Base-by-base conservation (phyloP, 169 alveolate genomes). In the Plasmodium chabaudi region DNA sequence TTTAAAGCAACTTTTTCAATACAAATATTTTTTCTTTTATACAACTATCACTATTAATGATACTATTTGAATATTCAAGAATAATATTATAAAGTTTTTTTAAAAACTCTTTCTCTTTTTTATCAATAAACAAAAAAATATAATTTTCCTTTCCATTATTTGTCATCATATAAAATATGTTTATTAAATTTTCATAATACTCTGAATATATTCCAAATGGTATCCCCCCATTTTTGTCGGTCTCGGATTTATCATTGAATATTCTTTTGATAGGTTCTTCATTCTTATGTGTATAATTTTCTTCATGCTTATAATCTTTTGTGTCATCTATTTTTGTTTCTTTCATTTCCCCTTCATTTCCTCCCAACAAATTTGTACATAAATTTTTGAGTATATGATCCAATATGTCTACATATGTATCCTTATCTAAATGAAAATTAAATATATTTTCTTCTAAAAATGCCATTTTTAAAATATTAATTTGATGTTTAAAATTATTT, bases 361-460 rank as follows among this genome's bases (percentile, higher is more conserved):
- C 12, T n/a, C 65, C 69, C 9, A 34, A 34, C 4, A 3, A 34
- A 34, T 3, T 34, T 34, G 42, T 7, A 34, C 42, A 34, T 34
- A 34, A 34, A 34, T 34, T 34, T 34, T 34, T 86, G 60, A 86
- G 71, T 5, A 86, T 39, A 42, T 65, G 21, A 63, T 86, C 91
- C 12, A 86, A 63, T 59, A 86, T 86, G 61, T 86, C 91, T 23
- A 86, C 91, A 39, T 69, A 86, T 7, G 69, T 46, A 63, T 86
- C 91, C 55, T 51, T 86, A 60, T 86, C 91, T 19, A 70, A 72
- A 72, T 68, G 15, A 47, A 69, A 86, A n/a, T 69, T 10, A 55
- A 86, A 86, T 44, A 86, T 86, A 27, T 49, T 57, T 69, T 86
- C 91, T 46, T 69, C 91, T 53, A 86, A 59, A 86, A 86, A 86